These are phyloP conservation scores for Pseudofabraea citricarpa DNA, from an alignment of 2,329 filamentous ascomycete species.

Conservation along the genomic window DNA sequence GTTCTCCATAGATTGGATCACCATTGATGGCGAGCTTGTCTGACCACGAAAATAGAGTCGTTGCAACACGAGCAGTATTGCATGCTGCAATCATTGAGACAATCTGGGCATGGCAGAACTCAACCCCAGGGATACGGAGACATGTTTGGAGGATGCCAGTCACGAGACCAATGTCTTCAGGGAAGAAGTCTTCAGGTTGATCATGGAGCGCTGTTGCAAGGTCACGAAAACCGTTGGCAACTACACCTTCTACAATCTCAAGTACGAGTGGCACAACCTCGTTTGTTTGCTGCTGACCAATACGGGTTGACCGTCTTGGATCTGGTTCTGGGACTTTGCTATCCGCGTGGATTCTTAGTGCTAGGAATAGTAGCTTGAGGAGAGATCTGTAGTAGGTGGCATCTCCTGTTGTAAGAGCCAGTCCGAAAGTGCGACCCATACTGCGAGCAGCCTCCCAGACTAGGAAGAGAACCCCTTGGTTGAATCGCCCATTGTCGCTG, in stretches of 20 bases:
- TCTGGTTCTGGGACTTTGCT: conserved; percentile 20
- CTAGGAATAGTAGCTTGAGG: conserved; percentile 79
- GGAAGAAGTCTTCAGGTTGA: conserved; percentile 55
- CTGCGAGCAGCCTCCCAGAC: conserved; percentile 57
- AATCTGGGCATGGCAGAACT: conserved; percentile 66
- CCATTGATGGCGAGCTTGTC: conserved; percentile 72
- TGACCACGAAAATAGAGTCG: conserved; percentile 89
- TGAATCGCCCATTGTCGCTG: not conserved
- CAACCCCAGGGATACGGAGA: conserved; percentile 71
- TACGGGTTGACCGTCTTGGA: conserved; percentile 17
- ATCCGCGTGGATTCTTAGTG: conserved; percentile 58
- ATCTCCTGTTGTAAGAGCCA: conserved; percentile 49
- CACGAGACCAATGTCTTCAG: conserved; percentile 80
- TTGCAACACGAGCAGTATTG: conserved; percentile 73
- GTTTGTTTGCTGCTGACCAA: conserved; percentile 22
- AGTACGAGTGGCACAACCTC: conserved; percentile 38
- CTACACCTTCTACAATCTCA: conserved; percentile 73
- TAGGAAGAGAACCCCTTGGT: conserved; percentile 45
- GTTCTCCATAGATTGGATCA: conserved; percentile 88
- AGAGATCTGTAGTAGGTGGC: conserved; percentile 76
- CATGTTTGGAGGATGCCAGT: conserved; percentile 85
- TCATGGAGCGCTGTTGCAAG: conserved; percentile 81
- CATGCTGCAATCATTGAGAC: conserved; percentile 66
- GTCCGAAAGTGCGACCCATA: conserved; percentile 53
- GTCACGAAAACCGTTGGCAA: conserved; percentile 77